phyloP scores from a whole-genome alignment of 2,329 filamentous ascomycete species.

The Parastagonospora nodorum region DNA sequence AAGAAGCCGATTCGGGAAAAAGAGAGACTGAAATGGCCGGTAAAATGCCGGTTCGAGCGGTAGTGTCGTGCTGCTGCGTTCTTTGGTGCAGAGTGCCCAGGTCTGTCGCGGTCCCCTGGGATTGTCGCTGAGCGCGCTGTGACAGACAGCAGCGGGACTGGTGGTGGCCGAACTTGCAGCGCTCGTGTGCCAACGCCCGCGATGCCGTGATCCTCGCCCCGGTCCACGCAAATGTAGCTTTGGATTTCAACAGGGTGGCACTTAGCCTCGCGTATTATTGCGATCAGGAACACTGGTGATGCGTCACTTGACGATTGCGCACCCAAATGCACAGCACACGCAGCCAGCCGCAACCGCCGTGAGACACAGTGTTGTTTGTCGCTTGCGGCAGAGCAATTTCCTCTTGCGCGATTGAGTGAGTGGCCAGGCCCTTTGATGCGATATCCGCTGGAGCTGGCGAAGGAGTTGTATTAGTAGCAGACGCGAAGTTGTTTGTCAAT shows the following conservation, averaged over 20 bases:
- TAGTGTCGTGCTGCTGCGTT: slow-evolving; percentile 29
- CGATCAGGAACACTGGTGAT: slow-evolving; percentile 37
- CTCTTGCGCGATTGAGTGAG: slow-evolving; percentile 25
- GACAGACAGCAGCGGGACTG: slow-evolving; percentile 13
- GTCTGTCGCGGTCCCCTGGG: slow-evolving; percentile 17
- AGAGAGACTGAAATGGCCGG: slow-evolving; percentile 30
- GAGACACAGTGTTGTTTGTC: slow-evolving; percentile 23
- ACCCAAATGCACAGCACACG: slow-evolving; percentile 39
- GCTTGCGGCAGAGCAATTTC: slow-evolving; percentile 24
- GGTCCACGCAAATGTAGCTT: slow-evolving; percentile 35
- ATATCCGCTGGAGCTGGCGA: slow-evolving; percentile 27
- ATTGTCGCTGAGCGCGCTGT: slow-evolving; percentile 7
- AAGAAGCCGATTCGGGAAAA: slow-evolving; percentile 31
- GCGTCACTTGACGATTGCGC: slow-evolving; percentile 45
- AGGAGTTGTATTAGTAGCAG: slow-evolving; percentile 43
- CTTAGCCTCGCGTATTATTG: slow-evolving; percentile 40
- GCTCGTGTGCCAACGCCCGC: slow-evolving; percentile 32
- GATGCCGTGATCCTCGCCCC: slow-evolving; percentile 32
- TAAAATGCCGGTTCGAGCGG: slow-evolving; percentile 39
- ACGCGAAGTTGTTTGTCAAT: slow-evolving; percentile 38
- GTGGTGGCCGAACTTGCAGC: slow-evolving; percentile 27
- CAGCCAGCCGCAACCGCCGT: slow-evolving; percentile 26
- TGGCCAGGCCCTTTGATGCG: slow-evolving; percentile 27
- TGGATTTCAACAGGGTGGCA: slow-evolving; percentile 37
- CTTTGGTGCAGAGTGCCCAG: slow-evolving; percentile 22